Percentiles rank a stretch among this genome's conserved stretches.
phyloP scores from a whole-genome alignment of 2,329 filamentous ascomycete genomes.

The Passalora sequoiae region DNA sequence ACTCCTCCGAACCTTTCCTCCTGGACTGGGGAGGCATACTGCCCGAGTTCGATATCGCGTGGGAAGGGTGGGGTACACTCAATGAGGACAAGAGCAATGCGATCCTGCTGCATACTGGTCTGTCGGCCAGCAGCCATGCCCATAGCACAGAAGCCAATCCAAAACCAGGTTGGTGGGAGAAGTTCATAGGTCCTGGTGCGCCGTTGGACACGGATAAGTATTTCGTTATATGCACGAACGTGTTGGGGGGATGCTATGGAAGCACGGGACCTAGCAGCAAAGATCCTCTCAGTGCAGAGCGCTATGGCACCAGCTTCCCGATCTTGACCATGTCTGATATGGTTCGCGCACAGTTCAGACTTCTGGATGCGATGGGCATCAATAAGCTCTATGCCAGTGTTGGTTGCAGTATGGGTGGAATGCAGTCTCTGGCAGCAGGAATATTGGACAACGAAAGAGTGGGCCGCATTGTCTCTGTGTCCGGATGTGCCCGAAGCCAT shows the following conservation, averaged over 20 bases:
- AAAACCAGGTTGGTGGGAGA: conserved; percentile 96
- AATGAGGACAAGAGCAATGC: conserved; percentile 80
- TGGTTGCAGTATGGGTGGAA: conserved; percentile 95
- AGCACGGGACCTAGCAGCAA: conserved; percentile 85
- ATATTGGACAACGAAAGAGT: conserved; percentile 78
- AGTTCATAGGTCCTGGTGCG: conserved; percentile 84
- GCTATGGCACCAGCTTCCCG: conserved; percentile 90
- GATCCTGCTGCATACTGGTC: conserved; percentile 85
- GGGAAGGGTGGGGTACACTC: conserved; percentile 83
- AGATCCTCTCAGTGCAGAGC: conserved; percentile 80
- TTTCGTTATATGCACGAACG: conserved; percentile 93
- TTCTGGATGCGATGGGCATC: conserved; percentile 75
- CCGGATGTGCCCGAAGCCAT: conserved; percentile 87
- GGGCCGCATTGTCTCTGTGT: conserved; percentile 78
- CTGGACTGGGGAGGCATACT: conserved; percentile 96
- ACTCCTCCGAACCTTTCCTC: conserved; percentile 66
- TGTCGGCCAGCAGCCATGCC: conserved; percentile 95
- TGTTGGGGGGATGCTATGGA: conserved; percentile 91
- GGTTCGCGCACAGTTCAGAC: conserved; percentile 89
- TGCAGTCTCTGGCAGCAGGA: conserved; percentile 89
- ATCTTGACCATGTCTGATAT: conserved; percentile 96
- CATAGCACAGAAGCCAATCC: conserved; percentile 84
- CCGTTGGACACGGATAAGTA: conserved; percentile 88
- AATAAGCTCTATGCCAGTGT: conserved; percentile 82
- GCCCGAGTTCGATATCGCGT: conserved; percentile 81